Base-by-base conservation (phyloP, 1,284 basidiomycete species). In the Malassezia dermatis region DNA sequence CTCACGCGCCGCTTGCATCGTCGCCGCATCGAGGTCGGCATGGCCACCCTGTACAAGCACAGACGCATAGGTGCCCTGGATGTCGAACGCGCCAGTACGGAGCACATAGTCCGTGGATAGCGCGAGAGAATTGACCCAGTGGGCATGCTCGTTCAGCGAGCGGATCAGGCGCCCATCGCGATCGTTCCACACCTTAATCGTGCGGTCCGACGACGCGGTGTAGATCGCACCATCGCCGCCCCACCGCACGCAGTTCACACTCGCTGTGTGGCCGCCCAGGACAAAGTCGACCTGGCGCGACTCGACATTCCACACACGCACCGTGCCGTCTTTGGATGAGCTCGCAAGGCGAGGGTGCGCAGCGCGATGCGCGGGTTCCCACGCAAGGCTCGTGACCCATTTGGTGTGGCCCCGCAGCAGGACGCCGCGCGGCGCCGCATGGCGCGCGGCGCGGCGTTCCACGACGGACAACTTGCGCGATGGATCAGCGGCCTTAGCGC, bases 61-160 rank as follows among this genome's bases (percentile, higher is more conserved):
- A 8, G 35, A 10, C 2, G 27, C 24, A 19, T 59, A 64, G 6
- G 54, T 55, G 44, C 66, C 67, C 0, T 81, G 86, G 63, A 94
- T 87, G 73, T 95, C 91, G 66, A 87, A 98, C 0, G 93, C 89
- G 0, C 94, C 93, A 0, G 93, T 96, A 3, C 91, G 84, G 8
- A 95, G 80, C 13, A 93, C 83, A 72, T 91, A 95, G 75, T 98
- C 93, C 13, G 91, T 94, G 69, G 89, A 93, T 52, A 98, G 80
- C 2, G 93, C 85, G 44, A 98, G 82, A 0, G 91, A 96, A 42
- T 91, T 98, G 19, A 98, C 93, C 93, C 91, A 96, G 72, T 98
- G 94, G 0, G 91, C 91, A 67, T 98, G 94, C 62, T 95, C 90
- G 75, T 86, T 89, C 26, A 98, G 78, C 0, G 84, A 85, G 32